phyloP scores from a whole-genome alignment of 2,329 filamentous ascomycete genomes.

The Paraconiothyrium brasiliense region DNA sequence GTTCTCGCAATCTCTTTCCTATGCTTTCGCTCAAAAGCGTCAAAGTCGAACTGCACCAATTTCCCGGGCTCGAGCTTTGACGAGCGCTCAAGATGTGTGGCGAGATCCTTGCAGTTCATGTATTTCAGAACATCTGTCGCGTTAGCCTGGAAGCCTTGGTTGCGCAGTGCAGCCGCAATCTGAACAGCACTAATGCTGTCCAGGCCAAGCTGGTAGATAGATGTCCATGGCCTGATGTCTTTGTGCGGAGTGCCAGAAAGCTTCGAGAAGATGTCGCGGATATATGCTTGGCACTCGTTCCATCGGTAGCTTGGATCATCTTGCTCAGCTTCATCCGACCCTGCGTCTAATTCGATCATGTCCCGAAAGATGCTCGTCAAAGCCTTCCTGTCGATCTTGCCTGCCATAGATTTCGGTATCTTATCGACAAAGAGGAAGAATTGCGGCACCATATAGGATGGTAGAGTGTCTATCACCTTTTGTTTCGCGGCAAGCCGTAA shows the following conservation, averaged over 20 bases:
- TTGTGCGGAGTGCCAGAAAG: conserved; percentile 64
- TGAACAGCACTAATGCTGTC: conserved; percentile 91
- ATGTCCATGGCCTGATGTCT: conserved; percentile 68
- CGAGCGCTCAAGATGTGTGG: conserved; percentile 27
- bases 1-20: conserved; percentile 43
- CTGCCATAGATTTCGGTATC: conserved; percentile 51
- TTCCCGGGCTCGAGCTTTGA: background rate
- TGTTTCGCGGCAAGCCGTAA: conserved; percentile 32
- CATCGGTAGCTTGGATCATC: conserved; percentile 49
- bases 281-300: conserved; percentile 60
- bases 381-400: conserved; percentile 52
- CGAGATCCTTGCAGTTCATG: conserved; percentile 47
- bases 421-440: conserved; percentile 44
- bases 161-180: conserved; percentile 73
- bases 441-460: conserved; percentile 51
- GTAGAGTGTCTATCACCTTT: conserved; percentile 34
- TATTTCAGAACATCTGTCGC: conserved; percentile 78
- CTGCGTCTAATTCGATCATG: conserved; percentile 18
- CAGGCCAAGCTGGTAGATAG: conserved; percentile 87
- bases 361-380: conserved; percentile 42
- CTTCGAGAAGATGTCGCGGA: conserved; percentile 66
- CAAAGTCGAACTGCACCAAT: conserved; percentile 55
- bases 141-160: conserved; percentile 65
- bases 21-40: conserved; percentile 60
- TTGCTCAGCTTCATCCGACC: conserved; percentile 7